Conservation (phyloP, 805 yeast species). For the Pichia gijzeniarum region DNA sequence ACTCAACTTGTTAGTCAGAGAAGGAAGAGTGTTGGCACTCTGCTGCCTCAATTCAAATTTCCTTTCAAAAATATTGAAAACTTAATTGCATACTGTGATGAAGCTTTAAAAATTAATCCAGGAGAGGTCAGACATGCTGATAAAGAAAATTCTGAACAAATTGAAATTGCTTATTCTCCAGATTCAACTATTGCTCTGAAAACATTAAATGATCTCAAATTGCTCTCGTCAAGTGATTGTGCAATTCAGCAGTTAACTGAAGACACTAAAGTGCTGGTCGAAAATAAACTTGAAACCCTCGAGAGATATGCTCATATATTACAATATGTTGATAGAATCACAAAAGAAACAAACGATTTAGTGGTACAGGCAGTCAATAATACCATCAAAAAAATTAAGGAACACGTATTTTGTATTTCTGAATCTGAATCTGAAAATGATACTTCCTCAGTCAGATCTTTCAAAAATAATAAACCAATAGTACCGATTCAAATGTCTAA, state of each 20-base stretch:
- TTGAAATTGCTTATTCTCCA: conserved; percentile 46
- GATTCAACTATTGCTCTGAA: conserved; percentile 52
- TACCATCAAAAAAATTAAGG: conserved; percentile 51
- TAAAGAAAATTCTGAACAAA: conserved; percentile 20
- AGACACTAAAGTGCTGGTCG: conserved; percentile 59
- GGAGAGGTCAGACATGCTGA: conserved; percentile 43
- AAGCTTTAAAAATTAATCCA: conserved; percentile 66
- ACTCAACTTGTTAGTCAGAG: conserved; percentile 22
- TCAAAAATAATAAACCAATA: conserved; percentile 3
- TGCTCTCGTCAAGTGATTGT: conserved; percentile 53
- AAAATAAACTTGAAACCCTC: conserved; percentile 62
- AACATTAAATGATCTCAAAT: conserved; percentile 32
- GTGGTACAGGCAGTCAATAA: conserved; percentile 58
- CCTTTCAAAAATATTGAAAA: conserved; percentile 57
- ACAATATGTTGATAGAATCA: conserved; percentile 68
- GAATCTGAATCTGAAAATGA: conserved; percentile 21
- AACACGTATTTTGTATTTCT: conserved; percentile 20
- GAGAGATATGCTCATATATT: conserved; percentile 66
- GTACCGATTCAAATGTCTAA: conserved; percentile 10
- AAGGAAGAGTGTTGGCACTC: conserved; percentile 36
- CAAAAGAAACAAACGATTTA: conserved; percentile 67
- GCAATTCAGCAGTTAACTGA: conserved; percentile 56
- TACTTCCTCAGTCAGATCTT: conserved; percentile 2
- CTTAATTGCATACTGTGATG: conserved; percentile 61
- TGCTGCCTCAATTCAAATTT: conserved; percentile 39